Evolutionary conservation across 306 rosid species (phyloP), one percentile per base, ranked within the genome.

Genomic region (Comarum palustre): DNA sequence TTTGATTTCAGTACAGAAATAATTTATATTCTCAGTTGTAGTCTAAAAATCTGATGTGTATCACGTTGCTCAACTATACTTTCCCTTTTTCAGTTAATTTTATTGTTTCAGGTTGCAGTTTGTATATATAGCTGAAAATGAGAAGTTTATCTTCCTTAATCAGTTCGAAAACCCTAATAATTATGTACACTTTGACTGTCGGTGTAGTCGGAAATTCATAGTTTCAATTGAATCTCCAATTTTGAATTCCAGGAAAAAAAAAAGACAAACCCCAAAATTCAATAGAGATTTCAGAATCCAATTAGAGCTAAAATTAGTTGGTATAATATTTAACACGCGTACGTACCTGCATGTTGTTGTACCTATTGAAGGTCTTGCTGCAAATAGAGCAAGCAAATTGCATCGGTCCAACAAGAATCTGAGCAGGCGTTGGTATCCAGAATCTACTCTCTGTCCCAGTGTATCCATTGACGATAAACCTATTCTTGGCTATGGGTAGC

Each of bases 261-360:
- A 25, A 24, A 24, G 16, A 11, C 1, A 24, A 55, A 55, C 16
- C 34, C 63, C 63, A 25, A 54, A 24, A 54, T 8, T 58, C 43
- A 1, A 39, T 27, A 19, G 5, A 25, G 36, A 58, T 6, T 27
- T 14, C 1, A 29, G 65, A 59, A 5, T 55, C 16, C 39, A 52
- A 29, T 29, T 5, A 12, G 39, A 54, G 60, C 14, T n/a, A n/a
- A 24, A 20, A 8, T 27, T 15, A 58, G 31, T 43, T 36, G 15
- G 2, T 47, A 48, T 32, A 61, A 14, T 14, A 15, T 1, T 20
- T 64, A 29, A 39, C 12, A 2, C 38, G 57, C 64, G n/a, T 34
- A 92, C 98, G n/a, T n/a, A n/a, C n/a, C 99, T 94, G 99, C 99
- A 94, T 94, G 86, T 94, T 94, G 80, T 94, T 94, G 90, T 89